phyloP scores from a whole-genome alignment of 2,329 filamentous ascomycete genomes.

The Beauveria scarabaeidicola region DNA sequence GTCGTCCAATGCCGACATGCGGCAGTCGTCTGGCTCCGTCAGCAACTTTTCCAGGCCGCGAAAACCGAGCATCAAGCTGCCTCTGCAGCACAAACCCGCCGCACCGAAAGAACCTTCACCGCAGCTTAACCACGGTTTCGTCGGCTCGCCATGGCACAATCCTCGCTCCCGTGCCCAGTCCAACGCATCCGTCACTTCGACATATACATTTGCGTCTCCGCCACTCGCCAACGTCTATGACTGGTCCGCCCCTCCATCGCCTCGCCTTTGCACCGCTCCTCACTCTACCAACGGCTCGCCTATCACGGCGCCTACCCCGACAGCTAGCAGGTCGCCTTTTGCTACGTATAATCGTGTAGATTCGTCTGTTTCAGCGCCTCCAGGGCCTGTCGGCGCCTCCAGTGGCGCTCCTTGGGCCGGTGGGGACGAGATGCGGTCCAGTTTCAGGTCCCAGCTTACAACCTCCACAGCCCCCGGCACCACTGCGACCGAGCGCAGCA shows the following conservation, averaged over 20 bases:
- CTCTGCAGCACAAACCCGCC: conserved; percentile 11
- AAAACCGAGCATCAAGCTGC: conserved; percentile 42
- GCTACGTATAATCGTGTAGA: conserved; percentile 23
- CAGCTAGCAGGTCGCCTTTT: conserved; percentile 23
- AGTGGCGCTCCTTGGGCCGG: conserved; percentile 37
- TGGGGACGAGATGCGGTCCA: conserved; percentile 45
- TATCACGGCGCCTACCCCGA: conserved; percentile 22
- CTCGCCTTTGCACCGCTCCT: conserved; percentile 8
- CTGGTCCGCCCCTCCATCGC: conserved; percentile 1
- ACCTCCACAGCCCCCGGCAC: conserved; percentile 50
- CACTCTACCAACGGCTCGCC: conserved; percentile 20
- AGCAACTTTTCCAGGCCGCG: conserved; percentile 54
- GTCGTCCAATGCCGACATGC: conserved; percentile 25
- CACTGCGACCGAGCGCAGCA: conserved; percentile 70
- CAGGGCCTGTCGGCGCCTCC: conserved; percentile 24
- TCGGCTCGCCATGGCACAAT: conserved; percentile 28
- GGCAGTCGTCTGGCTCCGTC: conserved; percentile 31
- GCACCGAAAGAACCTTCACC: conserved; percentile 1
- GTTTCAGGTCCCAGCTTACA: conserved; percentile 48
- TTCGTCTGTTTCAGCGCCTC: conserved; percentile 30
- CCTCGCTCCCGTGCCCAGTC: conserved; percentile 36
- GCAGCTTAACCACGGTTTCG: conserved; percentile 14
- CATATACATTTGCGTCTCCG: conserved; percentile 37
- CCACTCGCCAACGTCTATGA: conserved; percentile 17
- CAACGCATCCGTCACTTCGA: conserved; percentile 38